These are phyloP conservation scores for Penicillium flavigenum DNA, from an alignment of 495 filamentous ascomycete species.

Conservation along the genomic window DNA sequence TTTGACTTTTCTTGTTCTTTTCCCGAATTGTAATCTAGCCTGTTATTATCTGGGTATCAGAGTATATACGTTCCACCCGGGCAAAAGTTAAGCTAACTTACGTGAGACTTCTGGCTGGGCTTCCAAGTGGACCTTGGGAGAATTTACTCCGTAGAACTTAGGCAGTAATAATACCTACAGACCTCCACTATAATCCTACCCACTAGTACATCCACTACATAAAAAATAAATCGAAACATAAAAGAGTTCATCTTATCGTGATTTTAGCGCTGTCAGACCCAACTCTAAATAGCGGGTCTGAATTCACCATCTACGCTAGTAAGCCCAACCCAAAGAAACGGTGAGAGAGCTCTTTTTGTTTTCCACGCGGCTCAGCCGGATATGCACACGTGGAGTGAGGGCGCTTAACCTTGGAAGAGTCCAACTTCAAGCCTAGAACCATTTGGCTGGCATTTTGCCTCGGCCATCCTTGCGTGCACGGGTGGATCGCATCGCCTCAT, in stretches of 20 bases:
- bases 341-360: slow-evolving; percentile 16
- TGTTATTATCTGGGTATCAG: background rate
- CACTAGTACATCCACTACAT: background rate
- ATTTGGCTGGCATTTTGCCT: slow-evolving; percentile 17
- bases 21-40: background rate
- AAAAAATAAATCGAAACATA: background rate
- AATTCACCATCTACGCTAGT: background rate
- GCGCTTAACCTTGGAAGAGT: background rate
- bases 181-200: too few species aligned
- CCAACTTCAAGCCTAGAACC: slow-evolving; percentile 1
- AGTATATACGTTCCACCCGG: background rate
- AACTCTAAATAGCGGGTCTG: slow-evolving; percentile 34
- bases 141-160: background rate
- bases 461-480: slow-evolving; percentile 24
- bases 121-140: background rate
- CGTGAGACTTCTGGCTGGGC: background rate
- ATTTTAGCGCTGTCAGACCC: slow-evolving; percentile 31
- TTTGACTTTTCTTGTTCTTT: background rate
- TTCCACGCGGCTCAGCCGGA: slow-evolving; percentile 12
- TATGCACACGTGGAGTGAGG: slow-evolving; percentile 10
- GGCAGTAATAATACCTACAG: too few species aligned
- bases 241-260: slow-evolving; percentile 19
- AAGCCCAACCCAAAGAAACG: slow-evolving; percentile 19
- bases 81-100: background rate
- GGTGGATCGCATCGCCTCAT: slow-evolving; percentile 29